Evolutionary conservation across 352 stramenopile genomes (phyloP).

Genomic region (Peronospora farinosa): DNA sequence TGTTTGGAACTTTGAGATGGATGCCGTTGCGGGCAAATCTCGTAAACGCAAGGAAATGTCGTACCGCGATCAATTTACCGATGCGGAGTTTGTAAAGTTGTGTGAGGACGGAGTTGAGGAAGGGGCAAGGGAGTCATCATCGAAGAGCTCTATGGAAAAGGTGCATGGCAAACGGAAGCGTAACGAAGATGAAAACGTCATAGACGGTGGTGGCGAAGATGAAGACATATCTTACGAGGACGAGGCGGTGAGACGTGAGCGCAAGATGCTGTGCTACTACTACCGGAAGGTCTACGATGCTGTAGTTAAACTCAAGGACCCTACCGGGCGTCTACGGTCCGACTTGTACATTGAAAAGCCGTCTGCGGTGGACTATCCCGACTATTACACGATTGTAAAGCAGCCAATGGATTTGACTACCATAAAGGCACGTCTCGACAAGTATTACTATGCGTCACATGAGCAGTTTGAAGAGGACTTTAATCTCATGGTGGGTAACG

Average conservation of each 20-base stretch:
- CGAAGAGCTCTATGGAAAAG: slow-evolving; percentile 19
- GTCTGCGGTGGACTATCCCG: slow-evolving; percentile 72
- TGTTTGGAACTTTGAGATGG: slow-evolving; percentile 57
- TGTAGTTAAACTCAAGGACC: slow-evolving; percentile 74
- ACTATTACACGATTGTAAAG: slow-evolving; percentile 88
- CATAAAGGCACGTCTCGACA: slow-evolving; percentile 80
- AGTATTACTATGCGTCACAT: slow-evolving; percentile 57
- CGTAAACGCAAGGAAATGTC: slow-evolving; percentile 82
- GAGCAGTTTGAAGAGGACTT: slow-evolving; percentile 74
- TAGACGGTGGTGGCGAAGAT: slow-evolving; percentile 21
- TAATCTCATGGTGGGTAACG: slow-evolving; percentile 82
- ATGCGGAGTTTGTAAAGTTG: slow-evolving; percentile 85
- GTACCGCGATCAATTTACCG: slow-evolving; percentile 80
- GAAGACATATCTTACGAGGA: slow-evolving; percentile 36
- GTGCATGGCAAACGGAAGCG: slow-evolving; percentile 30
- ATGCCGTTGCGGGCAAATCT: slow-evolving; percentile 34
- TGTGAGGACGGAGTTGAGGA: slow-evolving; percentile 78
- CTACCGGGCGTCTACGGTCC: slow-evolving; percentile 53
- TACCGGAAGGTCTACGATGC: slow-evolving; percentile 81
- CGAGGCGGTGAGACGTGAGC: slow-evolving; percentile 40
- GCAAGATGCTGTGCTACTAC: slow-evolving; percentile 73
- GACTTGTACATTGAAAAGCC: slow-evolving; percentile 79
- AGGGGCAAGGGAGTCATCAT: slow-evolving; percentile 20
- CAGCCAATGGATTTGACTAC: slow-evolving; percentile 82
- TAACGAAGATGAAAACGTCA: slow-evolving; percentile 25